Base-by-base conservation (phyloP, 2,329 filamentous ascomycete species). In the Macroventuria anomochaeta region DNA sequence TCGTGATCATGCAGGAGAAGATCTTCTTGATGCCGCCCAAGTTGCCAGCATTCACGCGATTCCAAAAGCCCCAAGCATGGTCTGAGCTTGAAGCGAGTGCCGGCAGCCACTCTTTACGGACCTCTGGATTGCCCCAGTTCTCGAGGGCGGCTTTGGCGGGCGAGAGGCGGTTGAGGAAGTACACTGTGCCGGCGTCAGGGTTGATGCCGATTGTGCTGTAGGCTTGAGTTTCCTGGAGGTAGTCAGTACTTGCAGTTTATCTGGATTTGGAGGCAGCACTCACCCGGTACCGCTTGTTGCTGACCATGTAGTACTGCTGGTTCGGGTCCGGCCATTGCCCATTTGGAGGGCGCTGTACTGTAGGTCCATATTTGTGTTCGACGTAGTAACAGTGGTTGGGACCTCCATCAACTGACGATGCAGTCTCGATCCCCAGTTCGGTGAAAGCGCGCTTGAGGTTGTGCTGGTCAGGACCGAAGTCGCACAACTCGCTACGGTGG, bases 21-120 rank as follows among this genome's bases (percentile, higher is more conserved):
- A 63, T 53, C 31, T 60, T 60, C 7, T 20, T 52, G 37, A 65
- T 56, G 6, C 53, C 56, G 6, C 20, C 13, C n/a, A 57, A 17
- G 15, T 53, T 51, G 1, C 32, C 21, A 11, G n/a, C 32, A 8
- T 53, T 53, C 3, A 49, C 51, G 3, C 54, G 46, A 7, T 51
- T 49, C 59, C 62, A 67, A 32, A 58, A 55, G 3, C 53, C 57
- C 63, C 63, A 67, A 7, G 62, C 50, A 15, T 64, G 42, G 21
- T 67, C 64, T 2, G 63, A 61, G 12, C 52, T 51, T 2, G 50
- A 37, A 2, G 44, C 37, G 2, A 67, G 48, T 5, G 43, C 53
- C 12, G 64, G 63, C 1, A 65, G 57, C 37, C 60, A 56, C 3
- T 60, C 49, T 8, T 36, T 55, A 0, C 33, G 7, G 17, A 46